Base-by-base conservation (phyloP, 345 rosid species). In the Reutealis trisperma region DNA sequence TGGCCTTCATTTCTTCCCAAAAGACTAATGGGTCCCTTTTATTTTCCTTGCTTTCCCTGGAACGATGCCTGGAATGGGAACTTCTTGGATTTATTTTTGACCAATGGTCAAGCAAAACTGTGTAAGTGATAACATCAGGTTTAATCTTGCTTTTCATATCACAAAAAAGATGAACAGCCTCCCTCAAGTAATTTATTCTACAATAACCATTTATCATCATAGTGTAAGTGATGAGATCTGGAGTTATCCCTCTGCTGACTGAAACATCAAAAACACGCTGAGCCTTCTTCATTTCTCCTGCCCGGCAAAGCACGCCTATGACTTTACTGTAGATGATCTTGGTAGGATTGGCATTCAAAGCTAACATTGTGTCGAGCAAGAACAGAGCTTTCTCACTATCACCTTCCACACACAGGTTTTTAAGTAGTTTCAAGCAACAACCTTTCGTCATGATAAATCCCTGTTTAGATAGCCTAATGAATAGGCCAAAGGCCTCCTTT, bases 171-270 rank as follows among this genome's bases (percentile, higher is more conserved):
- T 60, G 30, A 70, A 18, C 49, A 18, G 89, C 92, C 77, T 86
- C 84, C 49, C 18, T 80, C 74, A 88, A 74, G 81, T 75, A 51
- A 65, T 87, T 84, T 21, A 66, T 37, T 77, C 80, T 88, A 70
- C 92, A 93, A 77, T 89, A 92, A 21, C 90, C 83, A 65, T 82
- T 70, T 69, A 91, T 91, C 96, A 94, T 90, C 30, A 80, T 86
- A 1, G 91, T 92, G 84, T 88, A 92, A 8, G 86, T 83, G 79
- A 80, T 60, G 51, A 90, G 55, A 84, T 89, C 85, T 27, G 90
- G 94, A 66, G 68, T 75, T 69, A 76, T 63, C 63, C 91, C 91
- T 47, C 79, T 82, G 32, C 30, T 54, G 66, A 76, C 67, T 70
- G 85, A 77, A 60, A 22, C 42, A 76, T 87, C 74, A 63, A 89